Conservation (phyloP, 1,284 basidiomycete species). For the Sparassis latifolia region DNA sequence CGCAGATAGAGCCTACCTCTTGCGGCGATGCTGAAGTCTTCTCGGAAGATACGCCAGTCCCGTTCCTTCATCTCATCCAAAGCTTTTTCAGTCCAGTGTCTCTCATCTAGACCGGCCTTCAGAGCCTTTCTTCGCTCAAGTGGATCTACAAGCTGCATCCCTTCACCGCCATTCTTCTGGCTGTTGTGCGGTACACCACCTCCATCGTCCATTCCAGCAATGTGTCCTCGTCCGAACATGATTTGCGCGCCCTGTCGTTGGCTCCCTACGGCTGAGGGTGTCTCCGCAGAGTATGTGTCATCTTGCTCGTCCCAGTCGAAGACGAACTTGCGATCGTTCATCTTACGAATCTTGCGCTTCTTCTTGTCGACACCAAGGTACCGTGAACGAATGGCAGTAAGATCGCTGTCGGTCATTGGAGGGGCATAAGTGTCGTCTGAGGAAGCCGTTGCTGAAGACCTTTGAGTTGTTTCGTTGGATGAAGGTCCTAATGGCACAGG, state of each 20-base stretch:
- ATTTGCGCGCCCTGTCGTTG: conserved; percentile 76
- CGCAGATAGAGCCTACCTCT: conserved; percentile 48
- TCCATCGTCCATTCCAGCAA: conserved; percentile 84
- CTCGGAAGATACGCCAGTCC: conserved; percentile 98
- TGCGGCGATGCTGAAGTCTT: conserved; percentile 95
- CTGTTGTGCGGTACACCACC: conserved; percentile 25
- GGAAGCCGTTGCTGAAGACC: conserved; percentile 25
- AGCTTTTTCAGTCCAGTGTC: conserved; percentile 97
- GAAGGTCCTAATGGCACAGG: conserved; percentile 27
- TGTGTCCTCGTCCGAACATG: conserved; percentile 79
- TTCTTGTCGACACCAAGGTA: conserved; percentile 91
- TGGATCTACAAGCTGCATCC: conserved; percentile 63
- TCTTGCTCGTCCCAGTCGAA: conserved; percentile 98
- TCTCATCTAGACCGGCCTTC: conserved; percentile 79
- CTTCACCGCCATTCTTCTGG: conserved; percentile 26
- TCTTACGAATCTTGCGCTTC: conserved; percentile 89
- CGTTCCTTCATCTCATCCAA: conserved; percentile 93
- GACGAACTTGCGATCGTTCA: conserved; percentile 94
- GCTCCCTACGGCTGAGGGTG: conserved; percentile 54
- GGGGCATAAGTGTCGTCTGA: conserved; percentile 48
- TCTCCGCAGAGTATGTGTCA: conserved; percentile 75
- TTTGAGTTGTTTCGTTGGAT: conserved; percentile 8
- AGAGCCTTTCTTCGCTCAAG: conserved; percentile 80
- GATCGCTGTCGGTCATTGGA: conserved; percentile 69
- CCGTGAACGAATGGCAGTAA: conserved; percentile 75